A percentile compares a stretch with the other conserved stretches of the same genome.
phyloP scores from a whole-genome alignment of 2,329 filamentous ascomycete species.

The Xylogone sp. region DNA sequence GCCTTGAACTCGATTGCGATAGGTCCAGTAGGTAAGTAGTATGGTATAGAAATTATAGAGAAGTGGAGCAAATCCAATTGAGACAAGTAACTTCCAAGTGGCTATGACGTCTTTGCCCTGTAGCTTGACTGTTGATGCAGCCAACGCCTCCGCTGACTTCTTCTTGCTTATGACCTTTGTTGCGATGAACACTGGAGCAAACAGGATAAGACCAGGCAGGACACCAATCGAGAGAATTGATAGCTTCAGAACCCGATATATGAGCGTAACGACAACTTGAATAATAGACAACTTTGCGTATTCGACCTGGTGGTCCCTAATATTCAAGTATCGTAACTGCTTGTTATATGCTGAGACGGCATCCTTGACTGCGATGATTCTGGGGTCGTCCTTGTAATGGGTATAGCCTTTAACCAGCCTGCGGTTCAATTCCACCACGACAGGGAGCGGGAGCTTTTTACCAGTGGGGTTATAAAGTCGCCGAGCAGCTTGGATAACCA shows the following conservation, averaged over 20 bases:
- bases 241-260: conserved; percentile 79
- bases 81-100: conserved; percentile 91
- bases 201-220: conserved; percentile 80
- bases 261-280: conserved; percentile 69
- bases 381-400: conserved; percentile 84
- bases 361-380: conserved; percentile 71
- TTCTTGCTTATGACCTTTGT: conserved; percentile 77
- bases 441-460: conserved; percentile 86
- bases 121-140: conserved; percentile 83
- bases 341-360: conserved; percentile 83
- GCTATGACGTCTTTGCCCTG: conserved; percentile 87
- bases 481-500: conserved; percentile 92
- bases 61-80: conserved; percentile 75
- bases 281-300: conserved; percentile 81
- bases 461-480: conserved; percentile 91
- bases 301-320: conserved; percentile 91
- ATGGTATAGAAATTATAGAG: conserved; percentile 80
- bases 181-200: conserved; percentile 81
- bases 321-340: conserved; percentile 77
- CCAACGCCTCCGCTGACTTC: conserved; percentile 80
- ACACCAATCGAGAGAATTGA: conserved; percentile 73
- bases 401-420: conserved; percentile 88
- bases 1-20: conserved; percentile 79
- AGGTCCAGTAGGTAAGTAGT: conserved; percentile 71
- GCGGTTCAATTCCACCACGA: conserved; percentile 91